These are phyloP conservation scores for Aspergillus aculeatinus DNA, from an alignment of 2,329 filamentous ascomycete species.

Conservation along the genomic window DNA sequence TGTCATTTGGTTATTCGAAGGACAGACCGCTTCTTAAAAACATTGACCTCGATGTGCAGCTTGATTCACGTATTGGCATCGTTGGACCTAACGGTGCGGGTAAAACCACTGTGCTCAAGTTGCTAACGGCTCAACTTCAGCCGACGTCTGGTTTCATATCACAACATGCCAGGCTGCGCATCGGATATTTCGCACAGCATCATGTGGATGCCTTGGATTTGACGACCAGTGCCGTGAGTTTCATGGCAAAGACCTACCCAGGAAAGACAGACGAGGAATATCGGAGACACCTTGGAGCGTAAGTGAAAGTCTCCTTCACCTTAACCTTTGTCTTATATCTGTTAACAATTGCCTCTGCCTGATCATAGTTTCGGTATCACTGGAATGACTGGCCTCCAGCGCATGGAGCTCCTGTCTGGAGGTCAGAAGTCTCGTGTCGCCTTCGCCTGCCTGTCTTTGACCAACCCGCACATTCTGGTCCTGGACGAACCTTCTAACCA, in stretches of 20 bases:
- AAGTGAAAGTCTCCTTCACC: constrained; percentile 46
- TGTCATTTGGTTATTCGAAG: constrained; percentile 81
- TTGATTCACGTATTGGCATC: constrained; percentile 97
- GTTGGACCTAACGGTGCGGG: constrained; percentile 98
- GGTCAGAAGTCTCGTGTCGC: constrained; percentile 98
- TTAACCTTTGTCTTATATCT: not conserved
- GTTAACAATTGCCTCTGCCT: constrained; percentile 2
- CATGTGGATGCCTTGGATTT: constrained; percentile 96
- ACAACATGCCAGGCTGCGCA: constrained; percentile 79
- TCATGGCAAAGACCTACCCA: constrained; percentile 91
- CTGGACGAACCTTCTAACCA: constrained; percentile 99
- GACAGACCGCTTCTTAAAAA: constrained; percentile 79
- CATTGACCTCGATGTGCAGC: constrained; percentile 93
- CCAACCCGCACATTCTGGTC: constrained; percentile 94
- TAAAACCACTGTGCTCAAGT: constrained; percentile 97
- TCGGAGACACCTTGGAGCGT: constrained; percentile 87
- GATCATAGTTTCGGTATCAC: constrained; percentile 64
- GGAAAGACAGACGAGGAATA: constrained; percentile 96
- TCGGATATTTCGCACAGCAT: constrained; percentile 98
- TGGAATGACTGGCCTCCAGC: constrained; percentile 92
- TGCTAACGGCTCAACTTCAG: constrained; percentile 84
- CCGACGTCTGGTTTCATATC: constrained; percentile 80
- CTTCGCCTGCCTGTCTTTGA: constrained; percentile 91
- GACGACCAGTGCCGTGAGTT: constrained; percentile 82
- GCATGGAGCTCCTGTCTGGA: constrained; percentile 90